Conservation (phyloP, 352 stramenopile species). For the Phytophthora constricta region DNA sequence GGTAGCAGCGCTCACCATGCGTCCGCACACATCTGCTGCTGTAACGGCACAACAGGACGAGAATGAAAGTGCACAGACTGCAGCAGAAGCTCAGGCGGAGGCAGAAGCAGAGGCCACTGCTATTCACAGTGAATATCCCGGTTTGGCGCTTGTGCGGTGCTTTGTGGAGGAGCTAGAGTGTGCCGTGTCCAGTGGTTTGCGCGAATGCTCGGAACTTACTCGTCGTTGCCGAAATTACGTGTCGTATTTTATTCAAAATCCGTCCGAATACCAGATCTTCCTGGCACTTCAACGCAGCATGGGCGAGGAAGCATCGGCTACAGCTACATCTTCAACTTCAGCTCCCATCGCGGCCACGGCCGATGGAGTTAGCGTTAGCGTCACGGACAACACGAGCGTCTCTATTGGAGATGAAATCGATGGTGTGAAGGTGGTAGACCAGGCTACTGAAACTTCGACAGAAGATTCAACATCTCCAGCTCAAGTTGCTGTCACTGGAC, state of each 20-base stretch:
- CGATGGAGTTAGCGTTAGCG: slow-evolving; percentile 37
- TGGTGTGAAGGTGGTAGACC: slow-evolving; percentile 10
- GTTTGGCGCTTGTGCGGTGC: slow-evolving; percentile 67
- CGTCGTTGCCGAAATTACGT: slow-evolving; percentile 78
- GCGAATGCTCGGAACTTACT: slow-evolving; percentile 67
- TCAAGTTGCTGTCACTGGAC: slow-evolving; percentile 1
- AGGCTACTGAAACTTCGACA: slow-evolving; percentile 8
- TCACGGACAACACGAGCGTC: slow-evolving; percentile 21
- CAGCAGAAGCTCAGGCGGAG: slow-evolving; percentile 28
- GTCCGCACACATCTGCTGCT: slow-evolving; percentile 39
- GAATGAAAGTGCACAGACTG: slow-evolving; percentile 32
- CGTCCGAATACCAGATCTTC: slow-evolving; percentile 86
- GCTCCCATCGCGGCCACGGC: slow-evolving; percentile 31
- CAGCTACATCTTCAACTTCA: slow-evolving; percentile 23
- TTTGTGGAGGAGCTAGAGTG: slow-evolving; percentile 71
- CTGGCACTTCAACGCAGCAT: slow-evolving; percentile 73
- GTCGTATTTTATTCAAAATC: slow-evolving; percentile 87
- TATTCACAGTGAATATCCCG: slow-evolving; percentile 75
- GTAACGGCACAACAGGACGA: slow-evolving; percentile 20
- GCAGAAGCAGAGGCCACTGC: slow-evolving; percentile 35
- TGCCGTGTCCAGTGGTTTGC: slow-evolving; percentile 58
- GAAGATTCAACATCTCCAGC: slow-evolving; percentile 19
- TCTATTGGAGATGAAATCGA: slow-evolving; percentile 30
- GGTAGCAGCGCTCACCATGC: slow-evolving; percentile 75
- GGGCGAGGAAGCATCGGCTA: slow-evolving; percentile 45